Percentiles rank a stretch among this genome's conserved stretches.
These are phyloP conservation scores for Stereum hirsutum DNA, from an alignment of 1,284 basidiomycete genomes.

Conservation along the genomic window DNA sequence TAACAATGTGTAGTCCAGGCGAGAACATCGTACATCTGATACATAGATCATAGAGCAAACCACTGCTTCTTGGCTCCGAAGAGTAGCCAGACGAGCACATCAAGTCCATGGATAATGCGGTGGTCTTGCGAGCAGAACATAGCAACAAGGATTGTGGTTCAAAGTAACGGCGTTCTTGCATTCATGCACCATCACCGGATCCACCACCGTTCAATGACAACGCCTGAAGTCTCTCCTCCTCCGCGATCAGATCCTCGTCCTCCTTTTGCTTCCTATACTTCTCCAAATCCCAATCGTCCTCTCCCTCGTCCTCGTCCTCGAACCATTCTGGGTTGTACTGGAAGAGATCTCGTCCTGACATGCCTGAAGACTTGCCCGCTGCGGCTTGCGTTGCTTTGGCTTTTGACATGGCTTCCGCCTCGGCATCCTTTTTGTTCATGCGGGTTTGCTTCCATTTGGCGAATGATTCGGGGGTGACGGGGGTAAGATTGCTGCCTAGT, in stretches of 20 bases:
- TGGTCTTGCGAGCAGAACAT: too few species aligned
- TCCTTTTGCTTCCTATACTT: constrained; percentile 57
- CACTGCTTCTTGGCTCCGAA: too few species aligned
- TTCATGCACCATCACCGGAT: too few species aligned
- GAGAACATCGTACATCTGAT: too few species aligned
- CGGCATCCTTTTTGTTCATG: constrained; percentile 88
- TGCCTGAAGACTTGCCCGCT: constrained; percentile 87
- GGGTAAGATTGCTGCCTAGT: constrained; percentile 85
- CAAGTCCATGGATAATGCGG: too few species aligned
- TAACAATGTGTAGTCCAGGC: too few species aligned
- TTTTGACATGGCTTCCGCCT: constrained; percentile 73
- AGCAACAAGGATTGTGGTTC: too few species aligned
- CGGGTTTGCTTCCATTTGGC: constrained; percentile 92
- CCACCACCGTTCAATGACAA: constrained; percentile 17
- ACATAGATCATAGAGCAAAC: too few species aligned
- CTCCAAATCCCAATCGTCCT: constrained; percentile 65
- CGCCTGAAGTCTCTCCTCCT: constrained; percentile 26
- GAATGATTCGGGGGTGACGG: constrained; percentile 92
- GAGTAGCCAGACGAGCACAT: too few species aligned
- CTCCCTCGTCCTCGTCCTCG: constrained; percentile 72
- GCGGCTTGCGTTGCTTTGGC: constrained; percentile 80
- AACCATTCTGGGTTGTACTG: constrained; percentile 96
- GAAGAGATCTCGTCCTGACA: constrained; percentile 97
- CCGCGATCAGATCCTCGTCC: constrained; percentile 42
- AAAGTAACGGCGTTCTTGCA: too few species aligned